Percentiles rank a stretch among this genome's conserved stretches.
Evolutionary conservation across 164 flowering plant genomes (phyloP).

Genomic region (Vitis riparia): DNA sequence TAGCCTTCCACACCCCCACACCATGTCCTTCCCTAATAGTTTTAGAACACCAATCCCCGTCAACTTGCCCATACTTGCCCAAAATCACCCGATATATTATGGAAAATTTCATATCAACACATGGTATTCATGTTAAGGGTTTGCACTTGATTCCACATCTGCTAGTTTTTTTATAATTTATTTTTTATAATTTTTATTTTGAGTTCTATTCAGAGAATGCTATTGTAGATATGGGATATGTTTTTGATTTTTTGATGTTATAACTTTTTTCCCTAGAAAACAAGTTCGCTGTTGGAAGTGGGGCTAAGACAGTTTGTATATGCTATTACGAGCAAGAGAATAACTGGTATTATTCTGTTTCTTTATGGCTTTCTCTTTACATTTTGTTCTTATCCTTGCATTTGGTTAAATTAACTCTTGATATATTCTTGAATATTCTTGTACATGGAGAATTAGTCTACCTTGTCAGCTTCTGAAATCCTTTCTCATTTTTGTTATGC

Average conservation of each 20-base stretch:
- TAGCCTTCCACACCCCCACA: too few relatives aligned
- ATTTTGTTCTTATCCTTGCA: background rate
- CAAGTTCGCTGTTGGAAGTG: constrained; percentile 99
- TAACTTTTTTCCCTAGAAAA: constrained; percentile 53
- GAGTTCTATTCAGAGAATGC: too few relatives aligned
- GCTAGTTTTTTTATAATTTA: background rate
- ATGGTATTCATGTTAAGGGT: background rate
- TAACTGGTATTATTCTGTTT: constrained; percentile 61
- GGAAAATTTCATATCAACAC: background rate
- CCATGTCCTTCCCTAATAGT: too few relatives aligned
- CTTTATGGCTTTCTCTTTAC: background rate
- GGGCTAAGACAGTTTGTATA: constrained; percentile 96
- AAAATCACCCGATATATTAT: too few relatives aligned
- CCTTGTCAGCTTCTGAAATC: too few relatives aligned
- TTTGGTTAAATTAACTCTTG: background rate
- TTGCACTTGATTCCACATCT: background rate
- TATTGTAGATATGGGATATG: background rate
- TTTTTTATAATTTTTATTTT: background rate
- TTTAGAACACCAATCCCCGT: too few relatives aligned
- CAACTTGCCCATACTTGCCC: too few relatives aligned
- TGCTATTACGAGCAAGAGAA: constrained; percentile 99
- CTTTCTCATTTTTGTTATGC: too few relatives aligned
- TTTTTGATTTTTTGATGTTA: background rate
- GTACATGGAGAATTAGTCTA: too few relatives aligned
- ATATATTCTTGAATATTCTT: too few relatives aligned